phyloP scores from a whole-genome alignment of 345 rosid species.

The Raphanus sativus region DNA sequence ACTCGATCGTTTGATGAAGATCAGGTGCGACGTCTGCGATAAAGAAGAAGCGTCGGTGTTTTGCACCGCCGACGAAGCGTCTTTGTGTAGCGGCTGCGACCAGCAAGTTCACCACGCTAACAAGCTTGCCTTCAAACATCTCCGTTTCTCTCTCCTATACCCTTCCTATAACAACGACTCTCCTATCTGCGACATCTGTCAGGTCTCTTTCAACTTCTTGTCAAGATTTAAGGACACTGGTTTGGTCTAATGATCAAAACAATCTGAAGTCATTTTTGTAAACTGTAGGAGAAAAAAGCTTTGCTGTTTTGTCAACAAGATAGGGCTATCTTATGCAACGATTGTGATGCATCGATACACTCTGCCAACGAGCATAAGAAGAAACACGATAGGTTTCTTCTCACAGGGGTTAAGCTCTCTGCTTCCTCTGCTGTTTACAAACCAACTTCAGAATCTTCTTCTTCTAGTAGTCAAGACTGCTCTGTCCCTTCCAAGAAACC shows the following conservation, averaged over 20 bases:
- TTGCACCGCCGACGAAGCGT: conserved; percentile 91
- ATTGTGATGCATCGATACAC: conserved; percentile 80
- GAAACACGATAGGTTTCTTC: conserved; percentile 79
- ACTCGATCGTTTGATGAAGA: conserved; percentile 54
- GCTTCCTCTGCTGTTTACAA: conserved; percentile 47
- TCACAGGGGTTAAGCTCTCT: conserved; percentile 81
- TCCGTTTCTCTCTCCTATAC: conserved; percentile 71
- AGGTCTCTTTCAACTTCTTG: conserved; percentile 43
- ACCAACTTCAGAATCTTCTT: conserved; percentile 33
- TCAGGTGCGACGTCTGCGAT: conserved; percentile 85
- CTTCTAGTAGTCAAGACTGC: conserved; percentile 34
- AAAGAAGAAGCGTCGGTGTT: conserved; percentile 71
- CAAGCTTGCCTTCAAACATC: conserved; percentile 89
- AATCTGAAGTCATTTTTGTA: background rate
- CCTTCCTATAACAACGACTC: conserved; percentile 46
- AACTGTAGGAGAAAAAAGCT: conserved; percentile 67
- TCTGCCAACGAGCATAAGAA: conserved; percentile 65
- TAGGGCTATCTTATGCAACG: conserved; percentile 86
- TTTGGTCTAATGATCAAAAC: conserved; percentile 15
- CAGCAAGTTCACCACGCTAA: conserved; percentile 90
- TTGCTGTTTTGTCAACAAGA: conserved; percentile 92
- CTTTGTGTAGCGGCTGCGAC: conserved; percentile 74
- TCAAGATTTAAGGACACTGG: conserved; percentile 12
- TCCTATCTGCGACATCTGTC: conserved; percentile 89
- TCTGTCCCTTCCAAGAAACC: conserved; percentile 51